Evolutionary conservation across 2,329 filamentous ascomycete species (phyloP).

Genomic region (Cordyceps militaris): DNA sequence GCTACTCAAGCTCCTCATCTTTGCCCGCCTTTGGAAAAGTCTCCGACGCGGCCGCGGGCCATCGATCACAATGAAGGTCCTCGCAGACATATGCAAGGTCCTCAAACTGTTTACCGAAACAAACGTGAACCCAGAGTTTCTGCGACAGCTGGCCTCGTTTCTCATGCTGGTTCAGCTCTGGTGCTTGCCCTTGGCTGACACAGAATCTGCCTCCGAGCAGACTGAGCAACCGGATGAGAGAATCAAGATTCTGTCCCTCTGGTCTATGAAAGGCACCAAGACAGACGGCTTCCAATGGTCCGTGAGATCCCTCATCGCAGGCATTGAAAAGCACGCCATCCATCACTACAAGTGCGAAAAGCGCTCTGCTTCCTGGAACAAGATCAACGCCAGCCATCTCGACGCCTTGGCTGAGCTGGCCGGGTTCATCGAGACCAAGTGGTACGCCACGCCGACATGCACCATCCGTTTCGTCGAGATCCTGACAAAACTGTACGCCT

Average conservation of each 20-base stretch:
- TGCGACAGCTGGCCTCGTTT: slow-evolving; percentile 6
- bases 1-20: slow-evolving; percentile 1
- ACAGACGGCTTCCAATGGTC: slow-evolving; percentile 1
- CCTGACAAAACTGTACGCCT: slow-evolving; percentile 5
- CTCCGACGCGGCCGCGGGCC: neutral
- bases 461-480: slow-evolving; percentile 8
- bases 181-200: neutral
- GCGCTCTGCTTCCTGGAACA: slow-evolving; percentile 2
- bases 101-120: neutral
- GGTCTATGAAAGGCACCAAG: neutral
- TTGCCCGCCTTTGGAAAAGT: slow-evolving; percentile 2
- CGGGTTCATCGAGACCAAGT: neutral
- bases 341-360: neutral
- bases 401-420: neutral
- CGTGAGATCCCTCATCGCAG: neutral
- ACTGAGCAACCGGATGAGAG: neutral
- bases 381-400: neutral
- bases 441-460: slow-evolving; percentile 5
- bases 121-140: slow-evolving; percentile 9
- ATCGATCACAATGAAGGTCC: neutral
- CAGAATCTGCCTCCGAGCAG: neutral
- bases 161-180: slow-evolving; percentile 1
- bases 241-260: slow-evolving; percentile 1
- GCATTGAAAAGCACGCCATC: neutral
- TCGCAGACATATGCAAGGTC: slow-evolving; percentile 2